phyloP scores from a whole-genome alignment of 1,284 basidiomycete genomes.

The Schizopora paradoxa region DNA sequence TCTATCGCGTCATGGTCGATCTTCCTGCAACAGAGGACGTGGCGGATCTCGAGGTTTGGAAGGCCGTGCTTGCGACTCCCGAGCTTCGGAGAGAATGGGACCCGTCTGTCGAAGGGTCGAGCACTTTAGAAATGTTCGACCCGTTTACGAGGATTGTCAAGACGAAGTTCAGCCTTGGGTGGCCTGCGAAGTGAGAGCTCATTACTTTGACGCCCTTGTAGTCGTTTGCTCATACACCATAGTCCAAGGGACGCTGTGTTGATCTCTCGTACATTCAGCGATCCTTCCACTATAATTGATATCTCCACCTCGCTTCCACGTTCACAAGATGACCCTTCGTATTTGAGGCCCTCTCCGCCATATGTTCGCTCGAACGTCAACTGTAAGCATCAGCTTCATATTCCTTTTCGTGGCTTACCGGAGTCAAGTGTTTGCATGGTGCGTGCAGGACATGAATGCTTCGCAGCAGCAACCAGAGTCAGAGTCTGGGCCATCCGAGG shows the following conservation, averaged over 20 bases:
- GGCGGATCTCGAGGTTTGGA: constrained; percentile 73
- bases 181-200: constrained; percentile 86
- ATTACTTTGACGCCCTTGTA: constrained; percentile 19
- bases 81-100: constrained; percentile 91
- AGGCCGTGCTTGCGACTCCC: constrained; percentile 76
- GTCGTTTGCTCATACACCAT: constrained; percentile 23
- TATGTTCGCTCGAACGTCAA: constrained; percentile 90
- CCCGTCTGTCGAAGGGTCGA: constrained; percentile 82
- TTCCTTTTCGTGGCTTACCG: constrained; percentile 13
- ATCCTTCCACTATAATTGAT: constrained; percentile 81
- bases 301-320: constrained; percentile 95
- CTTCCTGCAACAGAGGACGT: constrained; percentile 60
- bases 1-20: constrained; percentile 82
- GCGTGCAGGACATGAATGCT: constrained; percentile 66
- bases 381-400: constrained; percentile 39
- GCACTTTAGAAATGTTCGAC: constrained; percentile 83
- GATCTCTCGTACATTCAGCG: constrained; percentile 80
- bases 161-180: constrained; percentile 89
- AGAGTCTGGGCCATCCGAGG: constrained; percentile 32
- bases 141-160: constrained; percentile 80
- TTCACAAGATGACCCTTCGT: constrained; percentile 87
- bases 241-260: constrained; percentile 92
- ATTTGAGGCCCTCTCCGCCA: constrained; percentile 89
- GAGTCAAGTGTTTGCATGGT: constrained; percentile 83
- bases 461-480: constrained; percentile 26